phyloP scores from a whole-genome alignment of 352 stramenopile species.

The Pythium sp. region DNA sequence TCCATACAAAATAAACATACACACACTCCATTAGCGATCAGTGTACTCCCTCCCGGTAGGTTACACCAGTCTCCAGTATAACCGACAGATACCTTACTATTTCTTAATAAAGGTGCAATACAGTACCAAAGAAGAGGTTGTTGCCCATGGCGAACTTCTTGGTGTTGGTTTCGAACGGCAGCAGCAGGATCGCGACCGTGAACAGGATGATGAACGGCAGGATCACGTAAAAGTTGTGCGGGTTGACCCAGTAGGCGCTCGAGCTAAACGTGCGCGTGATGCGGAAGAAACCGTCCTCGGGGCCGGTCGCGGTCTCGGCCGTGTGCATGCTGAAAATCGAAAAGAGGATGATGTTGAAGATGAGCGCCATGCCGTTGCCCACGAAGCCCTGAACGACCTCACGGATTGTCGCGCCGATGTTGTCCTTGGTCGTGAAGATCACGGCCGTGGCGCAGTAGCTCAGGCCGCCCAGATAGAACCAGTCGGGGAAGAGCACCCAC shows the following conservation, averaged over 20 bases:
- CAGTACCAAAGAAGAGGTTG: constrained; percentile 58
- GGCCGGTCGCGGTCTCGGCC: constrained; percentile 23
- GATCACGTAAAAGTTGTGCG: constrained; percentile 42
- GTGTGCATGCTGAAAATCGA: constrained; percentile 30
- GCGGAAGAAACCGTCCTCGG: constrained; percentile 32
- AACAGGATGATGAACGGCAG: constrained; percentile 63
- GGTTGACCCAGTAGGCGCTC: constrained; percentile 49
- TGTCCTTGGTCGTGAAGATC: constrained; percentile 40
- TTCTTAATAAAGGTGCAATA: not conserved
- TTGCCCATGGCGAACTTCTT: constrained; percentile 68
- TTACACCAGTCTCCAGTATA: constrained; percentile 1
- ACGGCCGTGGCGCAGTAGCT: constrained; percentile 46
- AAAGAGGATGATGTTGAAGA: constrained; percentile 70
- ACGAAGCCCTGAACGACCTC: constrained; percentile 39
- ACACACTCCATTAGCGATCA: constrained; percentile 1
- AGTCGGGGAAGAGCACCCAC: constrained; percentile 60
- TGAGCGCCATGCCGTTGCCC: constrained; percentile 43
- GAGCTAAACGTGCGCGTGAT: constrained; percentile 52
- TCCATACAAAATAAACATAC: not conserved
- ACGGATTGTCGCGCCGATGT: constrained; percentile 38
- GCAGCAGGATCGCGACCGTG: constrained; percentile 45
- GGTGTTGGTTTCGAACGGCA: constrained; percentile 60
- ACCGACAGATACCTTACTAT: no score
- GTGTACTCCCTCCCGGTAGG: not conserved
- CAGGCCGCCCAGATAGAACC: constrained; percentile 59